These are phyloP conservation scores for Persicaria maculosa DNA, from an alignment of 148 eudicot species.

Conservation along the genomic window DNA sequence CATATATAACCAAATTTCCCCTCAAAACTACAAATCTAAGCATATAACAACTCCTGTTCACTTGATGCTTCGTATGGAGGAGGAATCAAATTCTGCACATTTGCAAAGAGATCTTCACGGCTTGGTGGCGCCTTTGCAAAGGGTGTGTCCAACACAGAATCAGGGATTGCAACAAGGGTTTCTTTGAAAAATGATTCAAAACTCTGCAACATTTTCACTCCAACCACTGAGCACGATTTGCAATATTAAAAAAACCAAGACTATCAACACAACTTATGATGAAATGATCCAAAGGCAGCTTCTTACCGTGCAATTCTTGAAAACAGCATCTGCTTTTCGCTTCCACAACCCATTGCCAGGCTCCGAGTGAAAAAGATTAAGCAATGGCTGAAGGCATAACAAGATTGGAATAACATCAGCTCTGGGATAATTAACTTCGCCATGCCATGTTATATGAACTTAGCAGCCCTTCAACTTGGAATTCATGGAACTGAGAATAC, in stretches of 20 bases:
- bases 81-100: slow-evolving; percentile 51
- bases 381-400: slow-evolving; percentile 57
- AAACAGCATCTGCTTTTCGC: slow-evolving; percentile 84
- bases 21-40: slow-evolving; percentile 27
- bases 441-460: background rate
- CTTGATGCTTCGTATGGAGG: slow-evolving; percentile 43
- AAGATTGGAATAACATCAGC: slow-evolving; percentile 3
- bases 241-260: background rate
- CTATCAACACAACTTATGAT: background rate
- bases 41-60: slow-evolving; percentile 48
- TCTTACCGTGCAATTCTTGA: slow-evolving; percentile 63
- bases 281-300: background rate
- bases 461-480: background rate
- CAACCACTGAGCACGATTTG: background rate
- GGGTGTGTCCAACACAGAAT: slow-evolving; percentile 71
- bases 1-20: background rate
- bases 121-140: slow-evolving; percentile 37
- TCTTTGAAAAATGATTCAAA: slow-evolving; percentile 67
- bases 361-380: slow-evolving; percentile 71
- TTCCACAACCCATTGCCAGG: slow-evolving; percentile 85
- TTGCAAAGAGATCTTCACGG: slow-evolving; percentile 46
- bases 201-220: slow-evolving; percentile 40
- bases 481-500: background rate
- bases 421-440: background rate
- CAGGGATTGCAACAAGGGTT: slow-evolving; percentile 70